Evolutionary conservation across 2,329 filamentous ascomycete genomes (phyloP), one percentile per base, ranked within the genome.

Genomic region (Claviceps citrina): DNA sequence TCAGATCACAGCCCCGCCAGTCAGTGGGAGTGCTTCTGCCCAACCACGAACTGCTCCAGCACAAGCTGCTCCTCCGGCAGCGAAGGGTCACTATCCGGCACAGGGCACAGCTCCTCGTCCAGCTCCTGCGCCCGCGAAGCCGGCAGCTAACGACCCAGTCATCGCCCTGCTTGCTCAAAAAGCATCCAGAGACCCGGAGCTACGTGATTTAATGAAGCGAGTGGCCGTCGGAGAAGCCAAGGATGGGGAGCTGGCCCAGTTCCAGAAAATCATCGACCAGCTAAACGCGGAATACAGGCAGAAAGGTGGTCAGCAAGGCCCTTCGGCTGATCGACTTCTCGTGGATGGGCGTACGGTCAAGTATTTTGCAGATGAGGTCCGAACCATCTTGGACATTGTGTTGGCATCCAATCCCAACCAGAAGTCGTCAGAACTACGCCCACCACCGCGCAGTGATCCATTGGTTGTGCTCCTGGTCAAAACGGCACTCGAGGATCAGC

Each of bases 151-250:
- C 19, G 84, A 89, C 52, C 83, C 83, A 0, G 84, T 91, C 32
- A 89, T 91, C 41, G 78, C 85, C 38, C 76, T 82, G 46, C 63
- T 91, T 20, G 84, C 84, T 0, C 79, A 84, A 50, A 75, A 76
- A 47, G 84, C 84, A 6, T 81, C 80, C 0, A 76, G 73, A 20
- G 81, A 91, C 53, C 70, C 76, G 0, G 70, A 80, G 41, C 64
- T 91, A 8, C 78, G 85, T 42, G 76, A 81, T 27, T 65, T 91
- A 0, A 91, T 91, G 84, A 84, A 84, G 55, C 75, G 83, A 39
- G 84, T 91, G 1, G 84, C 84, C 0, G 76, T 78, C 22, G 83
- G 83, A 1, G 71, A 79, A 48, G 84, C 84, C 0, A 76, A 73
- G 10, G 71, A 75, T 28, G 71, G 76, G 12, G 81, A 91, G 54